These are phyloP conservation scores for Odontarrhena argentea DNA, from an alignment of 345 rosid genomes.

Conservation along the genomic window DNA sequence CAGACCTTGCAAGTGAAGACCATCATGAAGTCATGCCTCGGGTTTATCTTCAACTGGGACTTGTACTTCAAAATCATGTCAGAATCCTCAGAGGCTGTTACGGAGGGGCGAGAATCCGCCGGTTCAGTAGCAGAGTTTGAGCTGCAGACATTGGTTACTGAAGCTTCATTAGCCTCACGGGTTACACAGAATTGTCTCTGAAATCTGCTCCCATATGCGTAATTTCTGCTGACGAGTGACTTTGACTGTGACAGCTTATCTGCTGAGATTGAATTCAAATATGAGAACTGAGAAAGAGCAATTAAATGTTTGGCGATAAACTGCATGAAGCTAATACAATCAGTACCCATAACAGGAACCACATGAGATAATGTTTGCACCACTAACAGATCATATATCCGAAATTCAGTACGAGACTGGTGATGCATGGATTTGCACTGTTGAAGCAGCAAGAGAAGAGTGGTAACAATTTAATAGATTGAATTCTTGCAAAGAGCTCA, in stretches of 20 bases:
- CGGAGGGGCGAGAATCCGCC: conserved; percentile 29
- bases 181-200: conserved; percentile 42
- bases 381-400: background rate
- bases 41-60: conserved; percentile 62
- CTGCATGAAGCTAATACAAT: background rate
- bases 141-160: conserved; percentile 31
- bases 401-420: background rate
- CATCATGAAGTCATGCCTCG: conserved; percentile 87
- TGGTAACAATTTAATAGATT: conserved; percentile 10
- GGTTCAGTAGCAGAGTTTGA: conserved; percentile 33
- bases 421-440: background rate
- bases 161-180: conserved; percentile 32
- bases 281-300: background rate
- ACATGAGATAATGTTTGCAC: background rate
- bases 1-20: conserved; percentile 88
- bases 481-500: background rate
- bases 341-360: conserved; percentile 3
- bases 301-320: background rate
- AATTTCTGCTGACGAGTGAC: conserved; percentile 45
- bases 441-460: conserved; percentile 5
- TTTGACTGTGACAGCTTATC: conserved; percentile 42
- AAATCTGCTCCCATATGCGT: conserved; percentile 44
- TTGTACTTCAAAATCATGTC: conserved; percentile 43
- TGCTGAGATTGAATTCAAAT: conserved; percentile 22
- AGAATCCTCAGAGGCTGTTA: conserved; percentile 31